phyloP scores from a whole-genome alignment of 177 flowering plant species.

The Tripterygium wilfordii region DNA sequence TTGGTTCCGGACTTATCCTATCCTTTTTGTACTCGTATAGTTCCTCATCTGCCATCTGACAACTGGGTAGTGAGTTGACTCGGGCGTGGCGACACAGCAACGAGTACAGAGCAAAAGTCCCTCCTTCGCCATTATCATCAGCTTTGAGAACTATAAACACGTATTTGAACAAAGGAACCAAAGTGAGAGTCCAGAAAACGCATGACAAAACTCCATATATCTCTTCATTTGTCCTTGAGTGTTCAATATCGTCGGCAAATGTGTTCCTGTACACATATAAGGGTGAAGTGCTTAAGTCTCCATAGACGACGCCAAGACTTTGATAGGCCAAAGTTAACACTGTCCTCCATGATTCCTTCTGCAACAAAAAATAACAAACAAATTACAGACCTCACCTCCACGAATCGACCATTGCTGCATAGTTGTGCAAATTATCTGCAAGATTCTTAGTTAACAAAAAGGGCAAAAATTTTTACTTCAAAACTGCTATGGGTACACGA shows the following conservation, averaged over 20 bases:
- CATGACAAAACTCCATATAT: conserved; percentile 87
- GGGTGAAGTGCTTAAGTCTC: conserved; percentile 85
- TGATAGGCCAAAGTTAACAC: conserved; percentile 79
- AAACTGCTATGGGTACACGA: too few species aligned
- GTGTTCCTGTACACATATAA: conserved; percentile 77
- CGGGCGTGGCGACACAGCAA: conserved; percentile 79
- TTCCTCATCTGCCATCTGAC: conserved; percentile 71
- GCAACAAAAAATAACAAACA: conserved; percentile 24
- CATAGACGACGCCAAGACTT: conserved; percentile 87
- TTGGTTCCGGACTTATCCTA: conserved; percentile 12
- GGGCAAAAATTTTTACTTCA: too few species aligned
- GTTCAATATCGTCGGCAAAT: conserved; percentile 71
- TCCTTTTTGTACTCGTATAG: conserved; percentile 59
- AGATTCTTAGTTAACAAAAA: too few species aligned
- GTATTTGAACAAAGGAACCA: conserved; percentile 76
- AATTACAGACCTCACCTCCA: too few species aligned
- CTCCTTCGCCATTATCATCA: conserved; percentile 95
- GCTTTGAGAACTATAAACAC: conserved; percentile 82
- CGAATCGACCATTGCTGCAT: too few species aligned
- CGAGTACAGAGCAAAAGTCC: conserved; percentile 89
- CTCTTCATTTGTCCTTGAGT: conserved; percentile 77
- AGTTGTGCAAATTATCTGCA: too few species aligned
- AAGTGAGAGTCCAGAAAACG: conserved; percentile 85
- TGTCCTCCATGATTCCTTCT: conserved; percentile 86
- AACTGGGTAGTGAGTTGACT: conserved; percentile 64